Conservation (phyloP, 2,329 filamentous ascomycete species). For the Talaromyces sp. region DNA sequence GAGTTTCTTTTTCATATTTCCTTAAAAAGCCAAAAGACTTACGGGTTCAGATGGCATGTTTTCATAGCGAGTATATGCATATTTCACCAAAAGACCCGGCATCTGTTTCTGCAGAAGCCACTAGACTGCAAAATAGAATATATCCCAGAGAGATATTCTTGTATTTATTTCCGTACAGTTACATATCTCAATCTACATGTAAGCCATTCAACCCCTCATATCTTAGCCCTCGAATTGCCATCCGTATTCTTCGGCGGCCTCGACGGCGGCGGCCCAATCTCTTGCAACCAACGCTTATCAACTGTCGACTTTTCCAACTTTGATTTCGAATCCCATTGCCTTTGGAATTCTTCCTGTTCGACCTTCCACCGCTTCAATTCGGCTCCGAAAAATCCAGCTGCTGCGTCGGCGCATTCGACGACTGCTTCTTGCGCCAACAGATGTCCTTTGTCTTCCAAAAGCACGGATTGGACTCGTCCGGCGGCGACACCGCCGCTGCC, state of each 20-base stretch:
- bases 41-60: not conserved
- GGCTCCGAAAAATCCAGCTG: conserved; percentile 52
- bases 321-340: conserved; percentile 48
- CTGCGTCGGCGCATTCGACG: conserved; percentile 57
- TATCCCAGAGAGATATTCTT: not conserved
- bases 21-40: not conserved
- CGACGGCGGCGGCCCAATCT: conserved; percentile 26
- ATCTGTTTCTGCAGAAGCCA: not conserved
- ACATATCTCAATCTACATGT: not conserved
- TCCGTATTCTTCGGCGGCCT: conserved; percentile 14
- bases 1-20: not conserved
- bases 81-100: not conserved
- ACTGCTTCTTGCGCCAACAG: conserved; percentile 80
- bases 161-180: not conserved
- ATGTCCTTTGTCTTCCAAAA: conserved; percentile 65
- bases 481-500: conserved; percentile 53
- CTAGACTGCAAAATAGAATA: not conserved
- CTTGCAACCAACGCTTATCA: conserved; percentile 49
- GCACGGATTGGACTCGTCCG: conserved; percentile 62
- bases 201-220: not conserved
- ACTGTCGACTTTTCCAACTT: conserved; percentile 53
- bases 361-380: conserved; percentile 55
- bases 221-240: conserved; percentile 10
- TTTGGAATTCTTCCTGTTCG: conserved; percentile 54
- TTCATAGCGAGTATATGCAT: not conserved